Conservation (phyloP, 2,329 filamentous ascomycete genomes). For the Penicillium sclerotigenum region DNA sequence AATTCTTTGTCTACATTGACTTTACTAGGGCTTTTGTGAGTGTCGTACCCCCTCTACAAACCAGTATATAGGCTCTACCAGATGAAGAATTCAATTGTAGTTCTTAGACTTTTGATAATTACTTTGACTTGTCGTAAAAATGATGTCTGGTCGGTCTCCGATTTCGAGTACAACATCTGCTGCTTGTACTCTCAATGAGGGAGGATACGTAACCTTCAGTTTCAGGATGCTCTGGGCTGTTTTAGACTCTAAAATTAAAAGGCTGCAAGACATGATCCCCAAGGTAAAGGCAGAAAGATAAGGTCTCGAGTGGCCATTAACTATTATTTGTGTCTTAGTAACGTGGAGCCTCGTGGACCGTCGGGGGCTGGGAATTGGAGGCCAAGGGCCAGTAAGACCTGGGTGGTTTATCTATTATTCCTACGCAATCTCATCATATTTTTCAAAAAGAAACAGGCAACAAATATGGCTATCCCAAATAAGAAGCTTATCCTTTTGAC, state of each 20-base stretch:
- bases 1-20: background rate
- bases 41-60: background rate
- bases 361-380: too few species aligned
- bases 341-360: too few species aligned
- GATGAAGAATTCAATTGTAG: too few species aligned
- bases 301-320: too few species aligned
- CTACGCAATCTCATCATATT: too few species aligned
- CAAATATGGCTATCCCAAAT: background rate
- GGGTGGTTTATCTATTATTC: too few species aligned
- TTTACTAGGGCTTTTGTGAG: background rate
- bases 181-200: background rate
- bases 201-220: background rate
- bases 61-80: background rate
- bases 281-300: background rate
- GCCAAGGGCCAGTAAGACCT: too few species aligned
- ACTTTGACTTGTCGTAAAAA: too few species aligned
- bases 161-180: background rate
- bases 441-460: background rate
- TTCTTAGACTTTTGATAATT: background rate
- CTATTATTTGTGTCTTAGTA: too few species aligned
- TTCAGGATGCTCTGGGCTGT: background rate
- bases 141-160: background rate
- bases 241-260: background rate
- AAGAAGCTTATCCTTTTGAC: background rate
- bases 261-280: background rate